Base-by-base conservation (phyloP, 1,139 yeast species). In the Protomyces inundatus region DNA sequence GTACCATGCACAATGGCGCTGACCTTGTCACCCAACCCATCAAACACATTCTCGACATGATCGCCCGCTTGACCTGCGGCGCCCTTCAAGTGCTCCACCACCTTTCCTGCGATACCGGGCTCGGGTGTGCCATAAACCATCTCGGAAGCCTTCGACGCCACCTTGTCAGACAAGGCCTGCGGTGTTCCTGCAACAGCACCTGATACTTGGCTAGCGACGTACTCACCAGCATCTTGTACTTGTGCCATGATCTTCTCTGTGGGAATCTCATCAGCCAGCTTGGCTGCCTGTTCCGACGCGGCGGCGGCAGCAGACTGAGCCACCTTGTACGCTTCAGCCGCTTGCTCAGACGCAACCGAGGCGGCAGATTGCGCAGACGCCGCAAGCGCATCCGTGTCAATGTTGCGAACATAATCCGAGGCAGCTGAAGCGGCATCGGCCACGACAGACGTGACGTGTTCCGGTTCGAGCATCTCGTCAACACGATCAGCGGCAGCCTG, bases 301-400 rank as follows among this genome's bases (percentile, higher is more conserved):
- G 54, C 64, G 10, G 58, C 33, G 16, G 37, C 54, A 50, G 54
- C 54, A 32, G 36, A 34, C 36, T 34, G 36, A 12, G 54, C 54
- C 12, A 33, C 35, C 23, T 50, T 34, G 42, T 35, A 45, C 36
- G 58, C 64, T 30, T 56, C 33, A 34, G 64, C 58, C 23, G 64
- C 64, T 60, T 60, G 64, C 6, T n/a, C 42, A 32, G 54, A 53
- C 9, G 64, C 64, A 1, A 54, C 30, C 39, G 58, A 34, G 12
- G 54, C 58, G 14, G 53, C 62, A 4, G 62, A 58, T 6, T 55
- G 39, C 2, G 56, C 62, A 32, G 56, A 52, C 12, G 52, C 54
- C 9, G 56, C 56, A n/a, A 58, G 30, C 14, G 54, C 62, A 35
- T 58, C 62, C 0, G 54, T 53, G 16, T 58, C 62, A 56, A 58